phyloP scores from a whole-genome alignment of 805 yeast genomes.

The Hanseniaspora vineae region DNA sequence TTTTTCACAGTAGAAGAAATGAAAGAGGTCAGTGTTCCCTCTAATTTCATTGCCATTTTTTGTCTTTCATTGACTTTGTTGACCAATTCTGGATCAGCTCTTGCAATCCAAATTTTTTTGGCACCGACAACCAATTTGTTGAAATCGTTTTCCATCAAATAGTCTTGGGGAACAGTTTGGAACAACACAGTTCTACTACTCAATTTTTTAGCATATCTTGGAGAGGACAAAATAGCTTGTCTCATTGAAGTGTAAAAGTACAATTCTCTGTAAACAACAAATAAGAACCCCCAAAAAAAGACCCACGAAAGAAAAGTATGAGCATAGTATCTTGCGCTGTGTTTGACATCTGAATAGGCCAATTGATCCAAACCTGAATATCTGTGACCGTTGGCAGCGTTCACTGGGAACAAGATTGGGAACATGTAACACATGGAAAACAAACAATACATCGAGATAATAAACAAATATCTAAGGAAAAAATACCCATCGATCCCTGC shows the following conservation, averaged over 20 bases:
- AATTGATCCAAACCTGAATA: conserved; percentile 60
- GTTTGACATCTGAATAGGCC: conserved; percentile 62
- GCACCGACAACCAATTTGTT: conserved; percentile 72
- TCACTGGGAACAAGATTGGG: conserved; percentile 72
- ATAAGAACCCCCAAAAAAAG: conserved; percentile 58
- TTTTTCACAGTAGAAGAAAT: conserved; percentile 43
- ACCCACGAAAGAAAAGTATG: conserved; percentile 76
- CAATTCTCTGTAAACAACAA: conserved; percentile 71
- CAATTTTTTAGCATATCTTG: conserved; percentile 59
- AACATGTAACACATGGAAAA: conserved; percentile 42
- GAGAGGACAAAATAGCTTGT: conserved; percentile 67
- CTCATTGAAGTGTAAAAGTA: conserved; percentile 65
- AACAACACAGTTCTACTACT: conserved; percentile 74
- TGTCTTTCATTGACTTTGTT: conserved; percentile 47
- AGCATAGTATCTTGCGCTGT: conserved; percentile 59
- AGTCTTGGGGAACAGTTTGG: conserved; percentile 70
- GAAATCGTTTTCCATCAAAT: conserved; percentile 60
- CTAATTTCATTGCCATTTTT: conserved; percentile 47
- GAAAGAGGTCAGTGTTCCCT: conserved; percentile 47
- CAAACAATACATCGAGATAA: conserved; percentile 40
- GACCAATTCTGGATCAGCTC: conserved; percentile 40
- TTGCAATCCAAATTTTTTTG: conserved; percentile 65
- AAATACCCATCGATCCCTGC: conserved; percentile 93
- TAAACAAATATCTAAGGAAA: conserved; percentile 62
- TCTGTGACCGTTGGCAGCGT: conserved; percentile 55